Evolutionary conservation across 2,329 filamentous ascomycete genomes (phyloP), one percentile per base, ranked within the genome.

Genomic region (Leptographium galeiforme): DNA sequence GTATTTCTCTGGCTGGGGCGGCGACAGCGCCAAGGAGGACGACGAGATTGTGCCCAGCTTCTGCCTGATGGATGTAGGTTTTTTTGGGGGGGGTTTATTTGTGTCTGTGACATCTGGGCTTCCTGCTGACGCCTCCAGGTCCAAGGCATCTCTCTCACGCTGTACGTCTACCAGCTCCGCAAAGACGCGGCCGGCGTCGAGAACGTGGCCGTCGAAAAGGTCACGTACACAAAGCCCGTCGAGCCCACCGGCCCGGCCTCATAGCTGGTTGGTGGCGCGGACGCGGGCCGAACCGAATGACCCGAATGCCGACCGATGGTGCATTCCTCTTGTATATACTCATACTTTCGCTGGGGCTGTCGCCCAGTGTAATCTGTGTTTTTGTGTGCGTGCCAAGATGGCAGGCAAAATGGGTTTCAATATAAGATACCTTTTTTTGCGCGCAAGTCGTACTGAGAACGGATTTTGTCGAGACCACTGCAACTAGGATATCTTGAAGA

Each of bases 51-150:
- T 83, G 54, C 91, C 91, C 32, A 95, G 89, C 66, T 96, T 97
- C 69, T 95, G 93, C 64, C 71, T 97, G 67, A 96, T 97, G 91
- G 91, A 97, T 78, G 90, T 96, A 68, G 73, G 89, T 84, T 47
- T 53, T 10, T n/a, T n/a, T n/a, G n/a, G n/a, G n/a, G n/a, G n/a
- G n/a, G n/a, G n/a, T n/a, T n/a, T n/a, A n/a, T n/a, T n/a, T n/a
- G n/a, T n/a, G n/a, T n/a, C n/a, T n/a, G n/a, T n/a, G n/a, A n/a
- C n/a, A n/a, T n/a, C n/a, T 66, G 46, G 34, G 25, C 5, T 30
- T 6, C 25, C 66, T 55, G n/a, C 40, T 51, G 18, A 51, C 53
- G 41, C 41, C n/a, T 60, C 57, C 61, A 95, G 89, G 88, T 95
- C 39, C 91, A 97, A 79, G 91, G 91, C 36, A 94, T 96, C 66